Evolutionary conservation across 306 rosid species (phyloP), one percentile per base, ranked within the genome.

Genomic region (Leucaena leucocephala): DNA sequence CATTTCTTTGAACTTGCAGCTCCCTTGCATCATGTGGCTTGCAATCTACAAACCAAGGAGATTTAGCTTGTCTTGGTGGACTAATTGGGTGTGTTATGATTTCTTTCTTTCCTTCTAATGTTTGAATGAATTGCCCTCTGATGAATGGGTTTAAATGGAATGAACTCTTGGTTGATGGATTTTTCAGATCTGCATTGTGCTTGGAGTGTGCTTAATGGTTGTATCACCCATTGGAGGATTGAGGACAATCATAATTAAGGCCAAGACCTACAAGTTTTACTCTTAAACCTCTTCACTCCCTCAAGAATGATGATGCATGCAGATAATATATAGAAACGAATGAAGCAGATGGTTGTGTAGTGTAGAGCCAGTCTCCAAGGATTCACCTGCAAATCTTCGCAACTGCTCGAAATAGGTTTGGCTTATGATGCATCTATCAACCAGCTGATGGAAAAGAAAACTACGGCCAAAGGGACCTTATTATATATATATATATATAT

Each of bases 1-100:
- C 1, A 0, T 66, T 45, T 82, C n/a, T 62, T 48, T 22, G 40
- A 33, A 82, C 46, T 82, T 88, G 50, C 94, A 94, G 98, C 95
- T 92, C 22, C 97, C 98, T 14, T 94, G 97, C 77, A 15, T 92
- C 54, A 94, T 94, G 86, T 94, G 98, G 98, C 93, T 90, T 52
- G 39, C 65, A 46, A 86, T 94, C 84, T 65, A 87, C 84, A 92
- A 94, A 86, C 98, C 97, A 57, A 88, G 16, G 85, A 92, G 27
- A 82, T 92, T 74, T 77, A 4, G 97, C 85, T 84, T 88, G 72
- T 94, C 97, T 64, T 92, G 98, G 98, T 88, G 88, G 65, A n/a
- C 84, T 40, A 94, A 94, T 63, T 94, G 94, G 92, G 97, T 89
- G 83, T 12, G 69, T 72, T 82, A 49, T 17, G 48, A 3, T 72